Evolutionary conservation across 176 grass and related monocot genomes (phyloP), one percentile per base, ranked within the genome.

Genomic region (Melocanna baccifera): DNA sequence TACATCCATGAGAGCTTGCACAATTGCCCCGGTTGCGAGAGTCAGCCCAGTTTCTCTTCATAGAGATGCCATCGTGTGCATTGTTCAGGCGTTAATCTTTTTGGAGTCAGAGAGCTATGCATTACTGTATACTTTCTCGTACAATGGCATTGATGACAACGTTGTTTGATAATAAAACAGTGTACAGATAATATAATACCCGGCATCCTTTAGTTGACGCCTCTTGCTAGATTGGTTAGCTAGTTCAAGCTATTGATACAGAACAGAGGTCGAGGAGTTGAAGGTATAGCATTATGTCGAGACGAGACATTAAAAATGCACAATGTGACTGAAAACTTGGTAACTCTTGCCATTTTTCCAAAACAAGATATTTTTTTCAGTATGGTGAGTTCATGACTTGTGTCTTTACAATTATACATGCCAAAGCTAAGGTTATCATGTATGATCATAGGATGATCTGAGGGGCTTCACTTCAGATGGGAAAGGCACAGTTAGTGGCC

Each of bases 1-100:
- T 99, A 99, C 82, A 92, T 99, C 80, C 96, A 96, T 23, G 96
- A 99, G 86, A 99, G 96, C 83, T 86, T 99, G 90, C 93, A 99
- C 67, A 99, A 99, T 55, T 99, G 93, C 80, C 96, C 96, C 67
- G 96, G 96, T 26, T 99, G 93, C 9, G 96, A 99, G 89, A 96
- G 96, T 29, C 93, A 77, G 47, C 77, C 74, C n/a, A 83, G 59
- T 75, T 83, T 76, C 11, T 19, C 84, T 62, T 51, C 29, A 42
- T 79, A 83, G 84, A 59, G 79, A 68, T 4, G 40, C 13, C 58
- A 79, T 62, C 7, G 0, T 25, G 2, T 85, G 68, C 75, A 39
- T 84, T 66, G 58, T 84, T 68, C 69, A 68, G 57, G 58, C 83
- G 67, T 74, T 74, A 13, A 41, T 48, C 28, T 22, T 26, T 74